Base-by-base conservation (phyloP, 1,284 basidiomycete species). In the Abortiporus biennis region DNA sequence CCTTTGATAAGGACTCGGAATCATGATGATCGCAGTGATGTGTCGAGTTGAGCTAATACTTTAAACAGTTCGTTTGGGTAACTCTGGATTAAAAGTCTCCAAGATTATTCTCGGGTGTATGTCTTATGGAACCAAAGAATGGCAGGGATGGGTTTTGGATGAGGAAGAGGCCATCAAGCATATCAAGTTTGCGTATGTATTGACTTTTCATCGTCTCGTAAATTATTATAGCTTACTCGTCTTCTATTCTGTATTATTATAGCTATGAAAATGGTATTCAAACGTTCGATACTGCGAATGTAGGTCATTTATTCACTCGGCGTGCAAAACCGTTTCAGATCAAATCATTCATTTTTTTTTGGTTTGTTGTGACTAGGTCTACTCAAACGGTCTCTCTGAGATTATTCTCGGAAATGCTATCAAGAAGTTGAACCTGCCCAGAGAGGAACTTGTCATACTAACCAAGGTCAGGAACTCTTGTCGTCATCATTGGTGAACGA, bases 251-350 rank as follows among this genome's bases (percentile, higher is more conserved):
- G n/a, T n/a, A n/a, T n/a, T n/a, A 57, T 61, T 11, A 6, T 23
- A 47, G 43, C 9, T 57, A 44, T 29, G 43, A 47, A 13, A 27
- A 27, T 3, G 46, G 46, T 11, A 47, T 47, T 11, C 42, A 44
- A 17, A 44, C 46, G 11, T 47, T 72, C 47, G 73, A 76, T 52
- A 80, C 80, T 0, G 76, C 78, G 19, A 78, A 51, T 30, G 42
- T 45, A 13, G 4, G 40, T 40, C 19, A 16, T 39, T n/a, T n/a
- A n/a, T n/a, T n/a, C n/a, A n/a, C n/a, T n/a, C n/a, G n/a, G n/a
- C 27, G 27, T n/a, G 9, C 27, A 29, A 9, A n/a, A 9, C 27
- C n/a, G 27, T n/a, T 29, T 29, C 27, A 29, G 27, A n/a, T n/a
- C n/a, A n/a, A n/a, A n/a, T n/a, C n/a, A 29, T 9, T 29, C 27